Percentiles rank a stretch among this genome's conserved stretches.
These are phyloP conservation scores for Taxillus chinensis DNA, from an alignment of 164 flowering plant genomes.

Conservation along the genomic window DNA sequence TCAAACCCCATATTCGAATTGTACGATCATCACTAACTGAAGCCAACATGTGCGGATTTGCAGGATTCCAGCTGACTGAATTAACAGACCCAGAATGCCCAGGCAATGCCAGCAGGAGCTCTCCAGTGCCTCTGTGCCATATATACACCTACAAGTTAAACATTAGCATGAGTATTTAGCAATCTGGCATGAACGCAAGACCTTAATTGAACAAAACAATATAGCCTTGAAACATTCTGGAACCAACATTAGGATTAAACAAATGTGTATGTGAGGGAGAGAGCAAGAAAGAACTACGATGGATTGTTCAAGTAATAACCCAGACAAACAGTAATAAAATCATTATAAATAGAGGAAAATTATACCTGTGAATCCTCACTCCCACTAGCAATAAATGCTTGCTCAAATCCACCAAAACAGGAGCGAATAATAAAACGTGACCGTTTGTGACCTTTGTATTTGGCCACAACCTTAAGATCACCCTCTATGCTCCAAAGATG, in stretches of 20 bases:
- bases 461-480: conserved; percentile 34
- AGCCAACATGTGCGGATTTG: conserved; percentile 48
- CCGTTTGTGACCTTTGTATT: conserved; percentile 69
- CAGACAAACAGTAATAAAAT: background rate
- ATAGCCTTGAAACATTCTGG: too few species aligned
- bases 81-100: conserved; percentile 54
- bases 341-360: background rate
- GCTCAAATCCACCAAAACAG: conserved; percentile 73
- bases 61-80: conserved; percentile 54
- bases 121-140: conserved; percentile 40
- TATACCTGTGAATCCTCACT: conserved; percentile 89
- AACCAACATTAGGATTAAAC: too few species aligned
- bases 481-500: conserved; percentile 71
- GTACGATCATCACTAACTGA: conserved; percentile 55
- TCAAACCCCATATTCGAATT: conserved; percentile 51
- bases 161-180: background rate
- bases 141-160: conserved; percentile 33
- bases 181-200: too few species aligned
- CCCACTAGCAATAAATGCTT: conserved; percentile 81
- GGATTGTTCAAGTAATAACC: background rate
- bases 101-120: conserved; percentile 25
- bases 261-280: too few species aligned
- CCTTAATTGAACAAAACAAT: too few species aligned
- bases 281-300: too few species aligned
- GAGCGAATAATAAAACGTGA: conserved; percentile 60